Conservation (phyloP, 1,284 basidiomycete species). For the Marasmius sp. region DNA sequence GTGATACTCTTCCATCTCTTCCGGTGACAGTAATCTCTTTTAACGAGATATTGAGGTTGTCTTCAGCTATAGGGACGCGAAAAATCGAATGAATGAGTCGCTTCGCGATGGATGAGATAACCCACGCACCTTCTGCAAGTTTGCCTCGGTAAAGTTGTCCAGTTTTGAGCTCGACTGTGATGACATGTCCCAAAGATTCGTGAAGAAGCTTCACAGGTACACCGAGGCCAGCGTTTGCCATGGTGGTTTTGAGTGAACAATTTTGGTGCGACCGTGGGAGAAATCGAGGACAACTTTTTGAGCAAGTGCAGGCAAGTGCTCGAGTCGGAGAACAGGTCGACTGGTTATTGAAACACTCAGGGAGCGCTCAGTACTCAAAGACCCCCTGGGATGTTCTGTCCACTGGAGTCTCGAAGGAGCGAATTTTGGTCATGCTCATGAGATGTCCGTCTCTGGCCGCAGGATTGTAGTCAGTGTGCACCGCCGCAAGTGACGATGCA, state of each 20-base stretch:
- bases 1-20: conserved; percentile 97
- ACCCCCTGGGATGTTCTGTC: too few relatives aligned
- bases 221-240: conserved; percentile 67
- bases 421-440: too few relatives aligned
- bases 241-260: conserved; percentile 20
- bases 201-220: conserved; percentile 92
- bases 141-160: conserved; percentile 97
- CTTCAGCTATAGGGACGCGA: conserved; percentile 73
- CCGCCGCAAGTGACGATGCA: too few relatives aligned
- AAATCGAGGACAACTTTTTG: neutral
- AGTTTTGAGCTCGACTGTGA: conserved; percentile 98
- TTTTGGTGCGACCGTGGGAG: neutral
- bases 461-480: too few relatives aligned
- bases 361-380: too few relatives aligned
- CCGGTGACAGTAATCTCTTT: conserved; percentile 98
- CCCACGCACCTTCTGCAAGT: conserved; percentile 81
- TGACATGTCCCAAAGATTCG: conserved; percentile 93
- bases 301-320: too few relatives aligned
- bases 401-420: too few relatives aligned
- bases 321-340: neutral
- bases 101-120: conserved; percentile 14
- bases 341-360: neutral
- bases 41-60: conserved; percentile 96
- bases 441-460: too few relatives aligned
- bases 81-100: conserved; percentile 18